Evolutionary conservation across 768 basidiomycete species (phyloP).

Genomic region (Amanita brunnescens): DNA sequence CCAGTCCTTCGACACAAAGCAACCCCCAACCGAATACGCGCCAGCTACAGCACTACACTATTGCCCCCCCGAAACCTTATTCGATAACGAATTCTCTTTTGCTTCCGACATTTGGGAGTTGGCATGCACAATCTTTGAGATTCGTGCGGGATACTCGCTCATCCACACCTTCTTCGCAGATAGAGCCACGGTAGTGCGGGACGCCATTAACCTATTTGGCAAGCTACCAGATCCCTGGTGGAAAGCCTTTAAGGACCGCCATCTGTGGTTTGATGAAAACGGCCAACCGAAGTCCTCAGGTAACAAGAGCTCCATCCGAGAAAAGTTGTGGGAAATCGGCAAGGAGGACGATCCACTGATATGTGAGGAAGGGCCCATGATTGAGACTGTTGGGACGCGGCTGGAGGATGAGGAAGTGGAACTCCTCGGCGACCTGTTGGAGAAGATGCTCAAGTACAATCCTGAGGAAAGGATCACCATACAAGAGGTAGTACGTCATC

Average conservation of each 20-base stretch:
- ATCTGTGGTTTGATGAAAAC: not conserved
- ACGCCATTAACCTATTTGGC: not conserved
- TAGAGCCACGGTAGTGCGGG: not conserved
- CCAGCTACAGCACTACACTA: not conserved
- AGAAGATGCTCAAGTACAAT: slow-evolving; percentile 1
- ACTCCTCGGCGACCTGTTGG: not conserved
- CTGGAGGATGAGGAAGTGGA: not conserved
- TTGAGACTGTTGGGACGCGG: not conserved
- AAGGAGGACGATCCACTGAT: not conserved
- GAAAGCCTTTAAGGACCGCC: not conserved
- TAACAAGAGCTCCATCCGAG: not conserved
- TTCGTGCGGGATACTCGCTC: not conserved
- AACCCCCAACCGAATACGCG: not conserved
- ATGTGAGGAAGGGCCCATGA: not conserved
- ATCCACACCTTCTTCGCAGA: not conserved
- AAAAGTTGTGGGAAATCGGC: not conserved
- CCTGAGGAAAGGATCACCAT: not conserved
- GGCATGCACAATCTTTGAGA: not conserved
- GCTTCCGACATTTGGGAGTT: not conserved
- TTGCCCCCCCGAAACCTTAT: not conserved
- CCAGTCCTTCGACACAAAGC: not conserved
- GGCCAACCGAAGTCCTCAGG: not conserved
- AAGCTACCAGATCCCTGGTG: no score
- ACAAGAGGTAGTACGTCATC: no score
- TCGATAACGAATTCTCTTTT: not conserved